Base-by-base conservation (phyloP, 148 eudicot genomes). In the Dysphania ambrosioides region DNA sequence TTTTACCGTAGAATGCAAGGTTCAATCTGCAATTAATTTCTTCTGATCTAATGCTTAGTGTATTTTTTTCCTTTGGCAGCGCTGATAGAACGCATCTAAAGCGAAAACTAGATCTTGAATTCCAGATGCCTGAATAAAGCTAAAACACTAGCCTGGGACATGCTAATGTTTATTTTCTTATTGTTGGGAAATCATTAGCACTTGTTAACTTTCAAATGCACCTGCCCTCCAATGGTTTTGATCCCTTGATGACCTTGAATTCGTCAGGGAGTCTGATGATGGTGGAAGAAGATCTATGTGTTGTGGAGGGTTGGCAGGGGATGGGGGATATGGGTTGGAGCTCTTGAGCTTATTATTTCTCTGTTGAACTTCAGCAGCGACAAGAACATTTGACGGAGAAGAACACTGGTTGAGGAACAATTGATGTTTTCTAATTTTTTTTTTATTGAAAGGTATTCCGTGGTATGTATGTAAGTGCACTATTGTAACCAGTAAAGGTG, bases 31-130 rank as follows among this genome's bases (percentile, higher is more conserved):
- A 6, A 67, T 51, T n/a, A n/a, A 55, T 70, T 21, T 61, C 40
- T 35, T 21, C 13, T 36, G 41, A 32, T 41, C 74, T 64, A 60
- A 62, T 53, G 73, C 19, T n/a, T 70, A 21, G 15, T 57, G n/a
- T n/a, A n/a, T n/a, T n/a, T 69, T 63, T 71, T 59, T 13, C 62
- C 44, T 78, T 1, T 79, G 80, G 75, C 88, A 94, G 98, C 82
- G 96, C 97, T 86, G 98, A 91, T 82, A 86, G 96, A 83, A 83
- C 93, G 51, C 97, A 90, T 83, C 84, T 94, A 34, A 94, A 94
- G 87, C 89, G 96, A 72, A 94, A 94, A 82, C 74, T 94, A 72
- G 97, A 94, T 83, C 96, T 91, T 73, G 98, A 94, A 72, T 94
- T 94, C 73, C 94, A 88, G 85, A 79, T 71, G 41, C 94, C 92